Base-by-base conservation (phyloP, 805 yeast genomes). In the Pichia deserticola region DNA sequence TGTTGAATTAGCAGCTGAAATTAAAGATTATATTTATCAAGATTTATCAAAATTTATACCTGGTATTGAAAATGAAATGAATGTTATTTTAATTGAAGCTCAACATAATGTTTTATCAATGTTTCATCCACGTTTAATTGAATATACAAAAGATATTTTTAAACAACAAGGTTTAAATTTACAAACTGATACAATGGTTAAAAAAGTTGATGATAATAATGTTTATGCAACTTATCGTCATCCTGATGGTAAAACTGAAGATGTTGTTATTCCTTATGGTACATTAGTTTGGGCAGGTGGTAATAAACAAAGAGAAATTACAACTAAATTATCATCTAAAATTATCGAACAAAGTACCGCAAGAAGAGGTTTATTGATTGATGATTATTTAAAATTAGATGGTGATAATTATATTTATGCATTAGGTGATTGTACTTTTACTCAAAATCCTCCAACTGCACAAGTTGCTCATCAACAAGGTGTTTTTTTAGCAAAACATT, bases 381-480 rank as follows among this genome's bases (percentile, higher is more conserved):
- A 90, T 69, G 96, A 88, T 50, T 83, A 78, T 66, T 72, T 89
- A 55, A 83, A 84, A 63, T 81, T 92, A 34, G 82, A 86, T 62
- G 98, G 98, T 64, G 77, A 89, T 40, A 86, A 86, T 61, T 68
- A 72, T 28, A 81, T 92, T 58, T 92, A 76, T 69, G 97, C 96
- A 45, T 71, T 90, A 51, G 98, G 98, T 66, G 98, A 90, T 73
- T 90, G 97, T 73, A 87, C 97, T 37, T 82, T 85, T 67, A 86
- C 93, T 55, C 87, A 87, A 65, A 82, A 81, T 59, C 93, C 96
- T 40, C 97, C 97, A 59, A 90, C 98, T 54, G 98, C 97, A 29
- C 97, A 90, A 76, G 97, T 89, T 49, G 98, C 98, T 40, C 82
- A 89, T 71, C 97, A 90, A 75, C 88, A 90, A 71, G 97, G 97